Percentiles rank a stretch among this genome's conserved stretches.
Evolutionary conservation across 805 yeast species (phyloP).

Genomic region (Wickerhamomyces sydowiorum): DNA sequence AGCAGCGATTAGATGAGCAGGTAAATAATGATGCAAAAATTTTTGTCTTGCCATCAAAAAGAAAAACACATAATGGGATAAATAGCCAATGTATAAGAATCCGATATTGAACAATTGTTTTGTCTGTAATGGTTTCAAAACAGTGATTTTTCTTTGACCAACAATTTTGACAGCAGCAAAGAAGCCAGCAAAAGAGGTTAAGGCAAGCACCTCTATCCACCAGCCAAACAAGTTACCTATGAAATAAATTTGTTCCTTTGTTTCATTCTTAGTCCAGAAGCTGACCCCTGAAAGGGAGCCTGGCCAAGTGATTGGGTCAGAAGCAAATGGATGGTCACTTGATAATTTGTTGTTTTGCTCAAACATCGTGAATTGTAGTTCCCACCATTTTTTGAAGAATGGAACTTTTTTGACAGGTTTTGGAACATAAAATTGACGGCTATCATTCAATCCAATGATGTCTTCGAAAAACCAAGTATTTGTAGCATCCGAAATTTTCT

Average conservation of each 20-base stretch:
- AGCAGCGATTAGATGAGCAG: slow-evolving; percentile 90
- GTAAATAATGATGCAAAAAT: slow-evolving; percentile 89
- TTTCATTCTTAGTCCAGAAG: slow-evolving; percentile 79
- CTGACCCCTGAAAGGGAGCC: slow-evolving; percentile 85
- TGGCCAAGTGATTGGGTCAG: slow-evolving; percentile 92
- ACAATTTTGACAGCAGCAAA: slow-evolving; percentile 71
- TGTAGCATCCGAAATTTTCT: slow-evolving; percentile 59
- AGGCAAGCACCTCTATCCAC: slow-evolving; percentile 70
- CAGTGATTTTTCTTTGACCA: slow-evolving; percentile 59
- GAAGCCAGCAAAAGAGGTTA: slow-evolving; percentile 59
- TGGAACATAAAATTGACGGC: slow-evolving; percentile 58
- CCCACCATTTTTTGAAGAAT: slow-evolving; percentile 84
- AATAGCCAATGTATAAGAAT: slow-evolving; percentile 83
- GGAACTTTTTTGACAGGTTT: slow-evolving; percentile 57
- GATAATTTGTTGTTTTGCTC: slow-evolving; percentile 83
- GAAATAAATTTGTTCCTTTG: slow-evolving; percentile 76
- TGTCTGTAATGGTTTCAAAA: slow-evolving; percentile 57
- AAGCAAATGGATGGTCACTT: slow-evolving; percentile 92
- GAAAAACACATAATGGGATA: slow-evolving; percentile 85
- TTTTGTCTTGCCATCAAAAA: slow-evolving; percentile 90
- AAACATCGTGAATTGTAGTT: slow-evolving; percentile 85
- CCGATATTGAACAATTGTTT: slow-evolving; percentile 75
- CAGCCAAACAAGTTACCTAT: slow-evolving; percentile 88
- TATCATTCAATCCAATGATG: slow-evolving; percentile 59
- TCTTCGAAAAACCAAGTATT: slow-evolving; percentile 75